Conservation (phyloP, 495 filamentous ascomycete genomes). For the Opeltia flavorubescens region DNA sequence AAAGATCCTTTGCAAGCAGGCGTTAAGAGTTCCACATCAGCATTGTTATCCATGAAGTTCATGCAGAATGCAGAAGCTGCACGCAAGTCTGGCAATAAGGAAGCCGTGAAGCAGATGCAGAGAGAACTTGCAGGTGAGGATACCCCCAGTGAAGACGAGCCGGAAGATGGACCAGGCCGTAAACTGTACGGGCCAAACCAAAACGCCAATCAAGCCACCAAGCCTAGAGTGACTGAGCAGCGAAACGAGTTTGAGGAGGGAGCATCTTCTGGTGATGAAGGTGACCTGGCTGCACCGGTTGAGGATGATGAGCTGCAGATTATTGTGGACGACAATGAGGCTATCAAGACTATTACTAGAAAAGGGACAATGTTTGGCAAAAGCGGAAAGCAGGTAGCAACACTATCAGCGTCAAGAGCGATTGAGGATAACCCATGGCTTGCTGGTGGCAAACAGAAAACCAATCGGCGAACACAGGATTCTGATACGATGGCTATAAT, state of each 20-base stretch:
- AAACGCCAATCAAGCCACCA: slow-evolving; percentile 14
- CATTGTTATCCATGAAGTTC: slow-evolving; percentile 65
- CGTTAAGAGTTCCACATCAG: slow-evolving; percentile 27
- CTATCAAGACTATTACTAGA: not conserved
- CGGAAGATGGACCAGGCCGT: slow-evolving; percentile 43
- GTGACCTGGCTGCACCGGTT: slow-evolving; percentile 14
- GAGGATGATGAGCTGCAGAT: slow-evolving; percentile 19
- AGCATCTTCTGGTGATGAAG: slow-evolving; percentile 38
- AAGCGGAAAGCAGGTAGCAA: not conserved
- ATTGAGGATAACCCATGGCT: slow-evolving; percentile 9
- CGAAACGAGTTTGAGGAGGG: slow-evolving; percentile 49
- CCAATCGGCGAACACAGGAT: slow-evolving; percentile 1
- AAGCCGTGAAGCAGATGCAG: slow-evolving; percentile 58
- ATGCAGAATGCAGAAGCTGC: slow-evolving; percentile 80
- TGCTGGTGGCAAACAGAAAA: not conserved
- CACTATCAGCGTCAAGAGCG: not conserved
- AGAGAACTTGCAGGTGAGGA: slow-evolving; percentile 52
- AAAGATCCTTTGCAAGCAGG: slow-evolving; percentile 29
- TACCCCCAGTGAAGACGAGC: slow-evolving; percentile 39
- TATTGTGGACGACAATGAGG: slow-evolving; percentile 3
- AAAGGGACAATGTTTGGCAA: not conserved
- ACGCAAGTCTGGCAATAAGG: slow-evolving; percentile 65
- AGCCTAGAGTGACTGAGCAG: slow-evolving; percentile 11
- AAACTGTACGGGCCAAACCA: slow-evolving; percentile 41
- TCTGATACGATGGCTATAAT: slow-evolving; percentile 9